Evolutionary conservation across 371 early-diverging fungal genomes (phyloP), one percentile per base, ranked within the genome.

Genomic region (Coemansia sp.): DNA sequence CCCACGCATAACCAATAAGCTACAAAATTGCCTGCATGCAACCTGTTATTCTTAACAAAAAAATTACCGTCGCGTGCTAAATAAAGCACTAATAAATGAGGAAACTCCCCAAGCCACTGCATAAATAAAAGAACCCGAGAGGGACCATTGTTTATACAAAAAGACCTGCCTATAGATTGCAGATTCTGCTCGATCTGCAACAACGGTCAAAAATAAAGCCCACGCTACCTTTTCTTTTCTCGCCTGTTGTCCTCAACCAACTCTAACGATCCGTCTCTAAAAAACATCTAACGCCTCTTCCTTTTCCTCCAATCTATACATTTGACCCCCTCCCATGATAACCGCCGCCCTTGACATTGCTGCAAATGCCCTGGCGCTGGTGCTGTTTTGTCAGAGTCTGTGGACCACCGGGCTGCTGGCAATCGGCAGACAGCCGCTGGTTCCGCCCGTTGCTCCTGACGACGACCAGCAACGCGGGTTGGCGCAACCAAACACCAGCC

Each of bases 301-400:
- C 35, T 49, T 39, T 40, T 38, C 30, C 26, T 38, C 11, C 16
- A 4, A 4, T 5, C 14, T 16, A 34, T 35, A 33, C 31, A 11
- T 10, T 20, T 33, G 9, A 36, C 10, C 20, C 12, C 7, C 30
- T 16, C 31, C 30, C 12, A 57, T 43, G 57, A 57, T 52, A 34
- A 14, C 53, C 3, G 12, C 34, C 33, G 55, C 31, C 14, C 31
- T 60, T 8, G 51, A 51, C 30, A 53, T 33, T 3, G 30, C 34
- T 34, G 61, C 40, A 41, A 60, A 60, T 38, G 16, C 61, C 7
- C 26, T 55, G 38, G 54, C 55, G 11, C 33, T 66, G 36, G 43
- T 55, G 4, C 55, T 66, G 38, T 66, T 66, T 55, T 20, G 12
- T 30, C 66, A 66, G 41, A 50, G 43, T 26, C 34, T 43, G 30